A percentile compares a stretch with the other conserved stretches of the same genome.
Conservation (phyloP, 2,329 filamentous ascomycete genomes). For the Microsporum canis region DNA sequence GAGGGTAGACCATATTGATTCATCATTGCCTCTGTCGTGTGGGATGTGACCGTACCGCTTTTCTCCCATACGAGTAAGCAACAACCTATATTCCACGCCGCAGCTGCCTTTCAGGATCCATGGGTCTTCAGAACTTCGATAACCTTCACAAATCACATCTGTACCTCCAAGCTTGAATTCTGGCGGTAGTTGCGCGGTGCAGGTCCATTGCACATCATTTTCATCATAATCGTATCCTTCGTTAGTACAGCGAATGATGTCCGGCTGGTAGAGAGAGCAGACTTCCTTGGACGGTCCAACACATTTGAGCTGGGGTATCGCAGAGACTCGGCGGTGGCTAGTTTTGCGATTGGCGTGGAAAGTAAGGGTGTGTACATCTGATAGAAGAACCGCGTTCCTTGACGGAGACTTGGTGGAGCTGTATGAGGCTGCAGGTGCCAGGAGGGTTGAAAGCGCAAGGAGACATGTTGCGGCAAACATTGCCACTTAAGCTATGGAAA, state of each 20-base stretch:
- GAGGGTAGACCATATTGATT: slow-evolving; percentile 4
- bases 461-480: slow-evolving; percentile 7
- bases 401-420: slow-evolving; percentile 20
- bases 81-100: slow-evolving; percentile 75
- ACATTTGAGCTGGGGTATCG: slow-evolving; percentile 72
- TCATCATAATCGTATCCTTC: slow-evolving; percentile 64
- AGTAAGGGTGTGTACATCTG: slow-evolving; percentile 62
- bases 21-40: slow-evolving; percentile 16
- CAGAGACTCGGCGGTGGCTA: slow-evolving; percentile 59
- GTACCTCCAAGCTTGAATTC: slow-evolving; percentile 70
- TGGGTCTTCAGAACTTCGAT: slow-evolving; percentile 60
- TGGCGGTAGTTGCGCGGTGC: slow-evolving; percentile 51
- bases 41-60: slow-evolving; percentile 49
- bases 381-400: slow-evolving; percentile 31
- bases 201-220: slow-evolving; percentile 86
- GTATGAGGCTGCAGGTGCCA: slow-evolving; percentile 5
- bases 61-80: slow-evolving; percentile 67
- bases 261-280: slow-evolving; percentile 60
- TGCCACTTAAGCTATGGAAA: background rate
- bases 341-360: slow-evolving; percentile 59
- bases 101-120: slow-evolving; percentile 89
- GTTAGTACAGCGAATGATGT: slow-evolving; percentile 84
- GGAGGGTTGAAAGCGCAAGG: slow-evolving; percentile 12
- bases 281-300: slow-evolving; percentile 51
- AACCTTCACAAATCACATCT: slow-evolving; percentile 89